Conservation (phyloP, 371 early-diverging fungal species). For the Mucor mucedo region DNA sequence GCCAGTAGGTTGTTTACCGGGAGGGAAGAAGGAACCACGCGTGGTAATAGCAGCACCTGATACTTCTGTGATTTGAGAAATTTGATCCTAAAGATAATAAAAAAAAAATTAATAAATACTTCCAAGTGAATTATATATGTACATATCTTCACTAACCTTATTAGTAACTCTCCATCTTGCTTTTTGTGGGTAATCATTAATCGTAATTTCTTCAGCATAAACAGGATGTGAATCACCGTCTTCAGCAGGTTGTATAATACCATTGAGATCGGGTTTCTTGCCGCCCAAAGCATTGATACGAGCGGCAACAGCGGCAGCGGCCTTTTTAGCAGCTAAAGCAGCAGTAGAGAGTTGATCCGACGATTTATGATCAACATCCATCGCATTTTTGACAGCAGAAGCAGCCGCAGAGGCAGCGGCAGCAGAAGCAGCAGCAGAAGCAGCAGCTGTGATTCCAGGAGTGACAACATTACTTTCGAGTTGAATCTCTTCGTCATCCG, state of each 20-base stretch:
- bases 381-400: slow-evolving; percentile 42
- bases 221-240: slow-evolving; percentile 44
- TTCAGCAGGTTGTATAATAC: slow-evolving; percentile 27
- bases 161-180: slow-evolving; percentile 97
- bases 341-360: slow-evolving; percentile 54
- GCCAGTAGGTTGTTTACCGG: slow-evolving; percentile 77
- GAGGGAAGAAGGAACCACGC: slow-evolving; percentile 86
- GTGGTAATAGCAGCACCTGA: slow-evolving; percentile 95
- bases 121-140: background rate
- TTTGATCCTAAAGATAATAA: slow-evolving; percentile 69
- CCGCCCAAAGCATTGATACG: slow-evolving; percentile 51
- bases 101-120: background rate
- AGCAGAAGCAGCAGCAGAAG: slow-evolving; percentile 49
- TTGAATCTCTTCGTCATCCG: slow-evolving; percentile 75
- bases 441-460: slow-evolving; percentile 40
- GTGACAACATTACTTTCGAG: slow-evolving; percentile 42
- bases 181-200: slow-evolving; percentile 97
- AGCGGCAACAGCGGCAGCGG: slow-evolving; percentile 53
- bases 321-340: slow-evolving; percentile 54
- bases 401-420: slow-evolving; percentile 43
- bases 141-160: slow-evolving; percentile 58
- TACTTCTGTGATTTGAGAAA: slow-evolving; percentile 87
- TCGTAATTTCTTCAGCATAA: slow-evolving; percentile 88
- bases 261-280: slow-evolving; percentile 22
- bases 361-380: slow-evolving; percentile 40